These are phyloP conservation scores for Trichoderma atrobrunneum DNA, from an alignment of 2,329 filamentous ascomycete genomes.

Conservation along the genomic window DNA sequence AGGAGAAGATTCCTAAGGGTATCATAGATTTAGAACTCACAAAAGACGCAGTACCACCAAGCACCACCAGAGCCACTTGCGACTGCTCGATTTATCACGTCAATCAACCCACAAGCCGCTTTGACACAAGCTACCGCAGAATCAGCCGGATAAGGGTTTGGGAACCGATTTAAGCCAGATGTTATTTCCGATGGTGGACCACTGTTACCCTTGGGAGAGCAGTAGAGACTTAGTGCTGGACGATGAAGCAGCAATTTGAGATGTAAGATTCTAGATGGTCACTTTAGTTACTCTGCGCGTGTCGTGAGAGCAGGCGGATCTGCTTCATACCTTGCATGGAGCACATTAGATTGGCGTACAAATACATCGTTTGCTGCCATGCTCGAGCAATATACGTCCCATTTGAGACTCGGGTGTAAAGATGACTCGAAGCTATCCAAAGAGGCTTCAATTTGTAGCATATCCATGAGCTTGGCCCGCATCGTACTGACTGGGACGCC, in stretches of 20 bases:
- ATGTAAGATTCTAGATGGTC: not conserved
- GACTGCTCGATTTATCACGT: not conserved
- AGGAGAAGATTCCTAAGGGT: not conserved
- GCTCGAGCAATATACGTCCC: not conserved
- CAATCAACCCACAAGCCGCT: not conserved
- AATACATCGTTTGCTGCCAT: not conserved
- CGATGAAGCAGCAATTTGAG: not conserved
- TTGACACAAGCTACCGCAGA: not conserved
- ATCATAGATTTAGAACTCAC: not conserved
- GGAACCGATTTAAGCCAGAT: not conserved
- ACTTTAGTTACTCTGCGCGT: not conserved
- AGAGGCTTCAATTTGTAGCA: not conserved
- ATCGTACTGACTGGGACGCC: not conserved
- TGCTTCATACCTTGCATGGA: not conserved
- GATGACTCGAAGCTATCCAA: not conserved
- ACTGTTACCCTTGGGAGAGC: not conserved
- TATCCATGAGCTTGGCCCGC: not conserved
- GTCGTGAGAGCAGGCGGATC: not conserved
- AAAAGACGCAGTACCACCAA: not conserved
- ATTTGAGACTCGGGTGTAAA: not conserved
- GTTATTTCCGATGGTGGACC: not conserved
- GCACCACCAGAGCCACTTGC: not conserved
- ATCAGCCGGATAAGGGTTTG: not conserved
- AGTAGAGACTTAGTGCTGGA: not conserved
- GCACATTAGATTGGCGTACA: not conserved